Percentiles rank a stretch among this genome's conserved stretches.
Conservation (phyloP, 164 flowering plant genomes). For the Saururus chinensis region DNA sequence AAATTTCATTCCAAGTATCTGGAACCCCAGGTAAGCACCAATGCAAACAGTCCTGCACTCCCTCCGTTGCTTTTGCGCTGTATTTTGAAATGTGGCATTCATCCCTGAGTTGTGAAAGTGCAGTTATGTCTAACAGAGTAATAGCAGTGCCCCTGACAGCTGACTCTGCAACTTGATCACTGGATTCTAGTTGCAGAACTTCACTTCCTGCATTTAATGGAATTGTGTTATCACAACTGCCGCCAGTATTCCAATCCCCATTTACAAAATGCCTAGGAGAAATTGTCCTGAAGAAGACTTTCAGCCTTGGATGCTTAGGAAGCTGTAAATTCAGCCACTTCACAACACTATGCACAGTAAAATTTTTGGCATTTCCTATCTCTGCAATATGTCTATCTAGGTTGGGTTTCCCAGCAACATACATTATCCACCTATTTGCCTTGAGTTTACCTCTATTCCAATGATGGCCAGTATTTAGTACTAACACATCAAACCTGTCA, state of each 20-base stretch:
- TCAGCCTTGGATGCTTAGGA: constrained; percentile 33
- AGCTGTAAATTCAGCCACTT: constrained; percentile 64
- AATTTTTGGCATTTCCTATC: constrained; percentile 52
- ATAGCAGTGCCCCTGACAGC: constrained; percentile 54
- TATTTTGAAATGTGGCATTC: constrained; percentile 61
- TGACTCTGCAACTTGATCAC: constrained; percentile 33
- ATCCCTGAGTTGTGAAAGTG: constrained; percentile 58
- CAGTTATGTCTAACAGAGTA: constrained; percentile 60
- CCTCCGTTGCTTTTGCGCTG: constrained; percentile 23
- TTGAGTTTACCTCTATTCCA: constrained; percentile 66
- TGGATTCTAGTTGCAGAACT: constrained; percentile 47
- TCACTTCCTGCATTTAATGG: constrained; percentile 49
- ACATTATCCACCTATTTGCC: constrained; percentile 65
- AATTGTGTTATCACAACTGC: constrained; percentile 46
- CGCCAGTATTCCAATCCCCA: constrained; percentile 84
- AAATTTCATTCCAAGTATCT: constrained; percentile 78
- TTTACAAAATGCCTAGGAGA: constrained; percentile 65
- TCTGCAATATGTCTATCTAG: constrained; percentile 15
- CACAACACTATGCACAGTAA: constrained; percentile 40
- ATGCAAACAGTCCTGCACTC: constrained; percentile 63
- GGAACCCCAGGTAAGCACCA: constrained; percentile 93
- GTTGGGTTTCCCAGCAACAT: constrained; percentile 42
- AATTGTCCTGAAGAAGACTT: constrained; percentile 56
- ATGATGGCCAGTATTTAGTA: constrained; percentile 78
- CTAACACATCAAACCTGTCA: constrained; percentile 42